Evolutionary conservation across 192 early-diverging fungal species (phyloP).

Genomic region (Mortierella claussenii): DNA sequence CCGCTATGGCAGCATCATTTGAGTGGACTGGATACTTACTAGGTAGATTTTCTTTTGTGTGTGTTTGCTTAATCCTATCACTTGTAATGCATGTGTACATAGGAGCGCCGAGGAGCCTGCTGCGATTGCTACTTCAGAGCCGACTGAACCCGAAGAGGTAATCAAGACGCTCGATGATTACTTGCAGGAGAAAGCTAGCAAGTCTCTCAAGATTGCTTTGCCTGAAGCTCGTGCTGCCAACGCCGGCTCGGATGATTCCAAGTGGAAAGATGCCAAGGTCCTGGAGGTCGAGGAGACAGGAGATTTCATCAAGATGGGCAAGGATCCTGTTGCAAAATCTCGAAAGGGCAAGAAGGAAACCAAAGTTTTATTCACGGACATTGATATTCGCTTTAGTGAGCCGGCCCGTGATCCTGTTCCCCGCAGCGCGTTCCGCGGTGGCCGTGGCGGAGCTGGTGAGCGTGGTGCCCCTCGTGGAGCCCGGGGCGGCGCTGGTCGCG

Average conservation of each 20-base stretch:
- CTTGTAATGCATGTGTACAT: not conserved
- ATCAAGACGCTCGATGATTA: constrained; percentile 92
- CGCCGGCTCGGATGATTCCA: constrained; percentile 84
- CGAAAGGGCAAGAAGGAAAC: constrained; percentile 65
- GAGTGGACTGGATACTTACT: not conserved
- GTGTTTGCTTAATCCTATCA: not conserved
- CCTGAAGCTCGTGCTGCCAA: constrained; percentile 83
- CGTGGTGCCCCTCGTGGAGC: constrained; percentile 66
- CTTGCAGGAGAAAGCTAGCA: constrained; percentile 76
- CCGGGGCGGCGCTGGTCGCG: constrained; percentile 59
- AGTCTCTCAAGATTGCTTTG: constrained; percentile 66
- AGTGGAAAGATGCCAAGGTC: constrained; percentile 84
- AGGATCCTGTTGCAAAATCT: constrained; percentile 60
- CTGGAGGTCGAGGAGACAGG: constrained; percentile 79
- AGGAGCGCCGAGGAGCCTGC: constrained; percentile 47
- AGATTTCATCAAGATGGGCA: constrained; percentile 75
- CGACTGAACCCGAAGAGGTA: constrained; percentile 80
- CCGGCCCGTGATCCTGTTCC: constrained; percentile 80
- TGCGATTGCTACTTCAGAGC: constrained; percentile 52
- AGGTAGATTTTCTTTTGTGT: constrained; percentile 12
- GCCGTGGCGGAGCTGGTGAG: constrained; percentile 61
- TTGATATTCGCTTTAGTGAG: constrained; percentile 81
- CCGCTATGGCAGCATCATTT: not conserved
- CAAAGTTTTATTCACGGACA: constrained; percentile 79
- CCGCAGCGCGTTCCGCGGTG: constrained; percentile 68